Conservation (phyloP, 2,329 filamentous ascomycete species). For the Aspergillus persii region DNA sequence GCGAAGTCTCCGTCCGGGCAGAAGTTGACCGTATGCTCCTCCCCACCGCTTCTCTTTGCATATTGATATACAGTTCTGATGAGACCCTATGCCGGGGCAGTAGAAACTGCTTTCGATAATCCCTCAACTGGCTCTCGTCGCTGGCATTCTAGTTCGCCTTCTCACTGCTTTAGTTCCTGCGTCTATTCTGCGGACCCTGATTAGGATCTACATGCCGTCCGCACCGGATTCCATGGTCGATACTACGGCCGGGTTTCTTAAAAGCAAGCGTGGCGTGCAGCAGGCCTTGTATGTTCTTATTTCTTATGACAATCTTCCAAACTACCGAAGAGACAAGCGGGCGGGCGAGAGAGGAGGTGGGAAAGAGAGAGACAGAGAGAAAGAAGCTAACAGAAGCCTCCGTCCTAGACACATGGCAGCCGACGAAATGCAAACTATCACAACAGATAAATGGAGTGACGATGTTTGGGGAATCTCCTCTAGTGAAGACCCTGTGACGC, state of each 20-base stretch:
- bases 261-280: slow-evolving; percentile 48
- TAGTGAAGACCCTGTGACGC: slow-evolving; percentile 36
- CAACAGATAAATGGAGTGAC: slow-evolving; percentile 55
- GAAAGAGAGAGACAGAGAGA: background rate
- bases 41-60: background rate
- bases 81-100: background rate
- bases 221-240: slow-evolving; percentile 40
- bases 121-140: slow-evolving; percentile 38
- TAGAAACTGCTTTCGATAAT: slow-evolving; percentile 34
- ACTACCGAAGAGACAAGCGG: too few species aligned
- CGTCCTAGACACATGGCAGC: slow-evolving; percentile 51
- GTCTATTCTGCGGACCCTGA: slow-evolving; percentile 38
- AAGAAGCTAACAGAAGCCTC: background rate
- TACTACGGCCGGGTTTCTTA: slow-evolving; percentile 52
- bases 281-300: slow-evolving; percentile 51
- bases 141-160: slow-evolving; percentile 40
- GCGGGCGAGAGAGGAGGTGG: too few species aligned
- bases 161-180: slow-evolving; percentile 45
- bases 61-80: background rate
- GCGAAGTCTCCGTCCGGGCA: slow-evolving; percentile 60
- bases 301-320: background rate
- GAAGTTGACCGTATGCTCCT: slow-evolving; percentile 44
- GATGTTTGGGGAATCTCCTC: slow-evolving; percentile 57
- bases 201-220: slow-evolving; percentile 44
- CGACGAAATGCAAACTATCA: slow-evolving; percentile 58